Evolutionary conservation across 176 grass and related monocot genomes (phyloP).

Genomic region (Dactylis glomerata): DNA sequence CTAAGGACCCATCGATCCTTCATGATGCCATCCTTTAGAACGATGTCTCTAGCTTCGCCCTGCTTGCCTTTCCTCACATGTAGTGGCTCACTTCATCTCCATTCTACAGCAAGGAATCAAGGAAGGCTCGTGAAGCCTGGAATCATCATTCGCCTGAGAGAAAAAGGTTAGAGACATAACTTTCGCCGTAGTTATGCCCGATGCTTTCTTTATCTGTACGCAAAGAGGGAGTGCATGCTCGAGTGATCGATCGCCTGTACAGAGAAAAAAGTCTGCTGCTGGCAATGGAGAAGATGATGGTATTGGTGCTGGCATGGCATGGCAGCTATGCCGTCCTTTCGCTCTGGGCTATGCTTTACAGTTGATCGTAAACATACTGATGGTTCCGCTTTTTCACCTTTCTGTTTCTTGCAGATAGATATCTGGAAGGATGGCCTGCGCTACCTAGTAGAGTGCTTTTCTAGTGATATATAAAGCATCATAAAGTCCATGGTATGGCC

Average conservation of each 20-base stretch:
- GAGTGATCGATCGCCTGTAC: constrained; percentile 1
- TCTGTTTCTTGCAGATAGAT: background rate
- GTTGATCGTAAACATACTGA: background rate
- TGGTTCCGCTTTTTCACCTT: background rate
- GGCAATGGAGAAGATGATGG: constrained; percentile 19
- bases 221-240: constrained; percentile 17
- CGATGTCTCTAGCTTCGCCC: background rate
- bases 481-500: background rate
- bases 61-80: background rate
- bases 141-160: constrained; percentile 15
- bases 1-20: background rate
- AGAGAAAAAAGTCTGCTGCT: constrained; percentile 21
- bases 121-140: constrained; percentile 7
- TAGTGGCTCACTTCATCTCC: background rate
- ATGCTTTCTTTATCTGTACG: constrained; percentile 34
- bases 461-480: background rate
- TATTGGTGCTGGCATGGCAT: constrained; percentile 16
- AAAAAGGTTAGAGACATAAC: constrained; percentile 3
- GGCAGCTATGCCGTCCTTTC: background rate
- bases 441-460: background rate
- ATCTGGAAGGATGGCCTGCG: constrained; percentile 11
- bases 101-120: background rate
- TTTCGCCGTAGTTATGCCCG: background rate
- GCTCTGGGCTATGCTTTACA: constrained; percentile 19
- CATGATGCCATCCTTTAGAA: background rate